Base-by-base conservation (phyloP, 2,329 filamentous ascomycete genomes). In the Coleophoma cylindrospora region DNA sequence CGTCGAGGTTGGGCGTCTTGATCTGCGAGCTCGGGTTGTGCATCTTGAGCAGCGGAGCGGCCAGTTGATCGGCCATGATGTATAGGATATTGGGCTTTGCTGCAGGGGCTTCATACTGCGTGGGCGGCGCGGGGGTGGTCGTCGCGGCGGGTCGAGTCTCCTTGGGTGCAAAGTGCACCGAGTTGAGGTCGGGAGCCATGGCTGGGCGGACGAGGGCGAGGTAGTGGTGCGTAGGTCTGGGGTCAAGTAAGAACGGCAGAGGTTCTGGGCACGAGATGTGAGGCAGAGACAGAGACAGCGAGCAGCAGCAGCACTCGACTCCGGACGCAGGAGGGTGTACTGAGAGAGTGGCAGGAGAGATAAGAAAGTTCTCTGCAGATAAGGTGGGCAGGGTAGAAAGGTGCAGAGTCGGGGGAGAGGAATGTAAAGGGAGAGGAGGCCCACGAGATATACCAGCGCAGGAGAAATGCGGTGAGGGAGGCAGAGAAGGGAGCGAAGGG, bases 31-130 rank as follows among this genome's bases (percentile, higher is more conserved):
- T 76, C 43, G 84, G 80, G 69, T 96, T 91, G 75, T 96, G 91
- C 74, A 96, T 92, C 74, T 91, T 92, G 59, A 96, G 81, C 60
- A 91, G 80, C 15, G 91, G 91, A 27, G 91, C 91, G 15, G 91
- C 88, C 68, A 96, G 83, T 74, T 96, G 91, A 71, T 96, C 91
- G 49, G 91, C 91, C 91, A 96, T 96, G 73, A 96, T 95, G 75
- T 94, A 96, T 43, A 91, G 76, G 59, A 92, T 88, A 69, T 91
- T 91, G 54, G 87, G 78, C 37, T 55, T 57, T 21, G 45, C 38
- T 1, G 50, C 9, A 13, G 56, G 47, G 17, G 50, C 43, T 21
- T 40, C 27, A 41, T 34, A 45, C 45, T 64, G 37, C 36, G 46
- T 46, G 14, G 53, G 37, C 19, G 50, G 64, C 50, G 67, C 63